These are phyloP conservation scores for Microbotryum intermedium DNA, from an alignment of 1,284 basidiomycete species.

Conservation along the genomic window DNA sequence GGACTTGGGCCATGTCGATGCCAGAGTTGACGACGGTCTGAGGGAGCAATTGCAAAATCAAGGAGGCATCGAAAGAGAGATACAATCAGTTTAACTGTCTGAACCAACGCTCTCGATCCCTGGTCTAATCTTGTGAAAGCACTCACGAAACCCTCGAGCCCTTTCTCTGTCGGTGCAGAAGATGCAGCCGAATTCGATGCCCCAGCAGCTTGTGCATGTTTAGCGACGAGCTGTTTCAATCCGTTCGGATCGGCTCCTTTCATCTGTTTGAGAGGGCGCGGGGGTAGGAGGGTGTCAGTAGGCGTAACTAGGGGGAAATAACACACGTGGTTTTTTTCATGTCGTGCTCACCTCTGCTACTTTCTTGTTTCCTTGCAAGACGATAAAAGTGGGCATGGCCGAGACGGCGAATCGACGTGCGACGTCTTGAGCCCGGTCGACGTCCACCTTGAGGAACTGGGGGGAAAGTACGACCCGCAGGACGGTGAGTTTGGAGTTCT, in stretches of 20 bases:
- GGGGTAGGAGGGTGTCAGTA: too few species aligned
- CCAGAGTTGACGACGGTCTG: conserved; percentile 25
- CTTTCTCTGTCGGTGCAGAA: conserved; percentile 22
- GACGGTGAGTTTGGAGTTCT: not conserved
- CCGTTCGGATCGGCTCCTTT: conserved; percentile 30
- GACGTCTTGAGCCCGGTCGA: conserved; percentile 28
- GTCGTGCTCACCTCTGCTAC: conserved; percentile 18
- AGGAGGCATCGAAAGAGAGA: not conserved
- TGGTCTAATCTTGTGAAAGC: too few species aligned
- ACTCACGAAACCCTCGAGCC: conserved; percentile 30
- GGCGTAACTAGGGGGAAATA: too few species aligned
- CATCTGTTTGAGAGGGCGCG: too few species aligned
- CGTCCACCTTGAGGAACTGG: conserved; percentile 33
- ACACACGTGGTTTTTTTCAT: too few species aligned
- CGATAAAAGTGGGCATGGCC: conserved; percentile 29
- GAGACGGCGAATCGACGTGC: conserved; percentile 21
- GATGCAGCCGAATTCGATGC: conserved; percentile 4
- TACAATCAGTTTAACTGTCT: not conserved
- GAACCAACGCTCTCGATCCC: not conserved
- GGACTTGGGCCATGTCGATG: conserved; percentile 29
- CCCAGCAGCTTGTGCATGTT: conserved; percentile 22
- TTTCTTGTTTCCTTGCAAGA: conserved; percentile 12
- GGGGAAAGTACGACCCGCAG: not conserved
- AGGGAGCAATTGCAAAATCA: not conserved
- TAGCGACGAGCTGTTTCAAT: conserved; percentile 22